Conservation (phyloP, 2,329 filamentous ascomycete species). For the Whalleya microplaca region DNA sequence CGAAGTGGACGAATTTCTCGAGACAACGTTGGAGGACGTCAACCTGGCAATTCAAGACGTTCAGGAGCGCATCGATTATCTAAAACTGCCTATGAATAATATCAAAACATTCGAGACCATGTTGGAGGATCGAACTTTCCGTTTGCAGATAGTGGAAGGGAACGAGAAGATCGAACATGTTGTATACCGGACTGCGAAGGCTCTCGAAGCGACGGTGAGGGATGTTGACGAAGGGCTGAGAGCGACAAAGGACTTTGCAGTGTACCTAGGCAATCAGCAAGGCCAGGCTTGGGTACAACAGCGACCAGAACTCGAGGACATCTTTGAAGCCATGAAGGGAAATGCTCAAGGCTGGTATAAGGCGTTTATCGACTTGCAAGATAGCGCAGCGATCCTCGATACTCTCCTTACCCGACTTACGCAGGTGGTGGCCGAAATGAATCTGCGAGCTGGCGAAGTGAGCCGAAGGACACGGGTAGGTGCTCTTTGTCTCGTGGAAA, state of each 20-base stretch:
- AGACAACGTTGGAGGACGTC: conserved; percentile 84
- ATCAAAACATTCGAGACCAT: conserved; percentile 83
- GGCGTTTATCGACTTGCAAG: conserved; percentile 76
- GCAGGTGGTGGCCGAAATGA: conserved; percentile 82
- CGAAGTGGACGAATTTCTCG: conserved; percentile 89
- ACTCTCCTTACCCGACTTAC: conserved; percentile 72
- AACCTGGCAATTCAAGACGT: conserved; percentile 79
- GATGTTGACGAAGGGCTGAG: conserved; percentile 80
- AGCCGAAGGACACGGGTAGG: conserved; percentile 77
- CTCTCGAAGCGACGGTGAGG: conserved; percentile 76
- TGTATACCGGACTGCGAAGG: conserved; percentile 74
- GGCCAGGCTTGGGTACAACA: conserved; percentile 64
- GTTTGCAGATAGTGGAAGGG: conserved; percentile 78
- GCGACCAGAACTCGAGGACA: conserved; percentile 66
- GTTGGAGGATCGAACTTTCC: conserved; percentile 82
- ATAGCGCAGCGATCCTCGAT: conserved; percentile 71
- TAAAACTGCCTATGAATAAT: conserved; percentile 84
- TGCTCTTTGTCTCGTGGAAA: conserved; percentile 19
- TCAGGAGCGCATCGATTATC: conserved; percentile 74
- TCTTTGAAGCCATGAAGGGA: conserved; percentile 87
- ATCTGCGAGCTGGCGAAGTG: conserved; percentile 80
- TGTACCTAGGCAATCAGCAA: conserved; percentile 72
- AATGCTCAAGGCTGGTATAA: conserved; percentile 90
- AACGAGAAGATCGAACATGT: conserved; percentile 93
- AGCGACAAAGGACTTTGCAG: conserved; percentile 75